Base-by-base conservation (phyloP, 306 rosid genomes). In the Dryas drummondii region DNA sequence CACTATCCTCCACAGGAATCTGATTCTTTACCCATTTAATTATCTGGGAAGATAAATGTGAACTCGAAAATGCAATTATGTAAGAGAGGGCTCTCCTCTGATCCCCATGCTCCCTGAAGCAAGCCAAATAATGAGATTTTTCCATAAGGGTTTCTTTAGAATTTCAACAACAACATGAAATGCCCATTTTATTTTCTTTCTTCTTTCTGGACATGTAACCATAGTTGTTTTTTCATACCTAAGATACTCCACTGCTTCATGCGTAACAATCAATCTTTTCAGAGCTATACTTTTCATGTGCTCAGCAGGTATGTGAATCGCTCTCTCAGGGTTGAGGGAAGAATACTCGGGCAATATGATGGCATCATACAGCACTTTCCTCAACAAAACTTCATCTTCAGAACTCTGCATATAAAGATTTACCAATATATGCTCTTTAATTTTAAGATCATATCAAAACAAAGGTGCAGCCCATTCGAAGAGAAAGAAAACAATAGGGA, bases 301-400 rank as follows among this genome's bases (percentile, higher is more conserved):
- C 61, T 83, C 79, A 49, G 78, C 66, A 76, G 85, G 80, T 68
- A 66, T 2, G 63, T 67, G 14, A 44, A 57, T 46, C 15, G 72
- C 72, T 77, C 68, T 82, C 76, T 72, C 83, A 41, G 79, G 78
- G 69, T 79, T 79, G 42, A 88, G 78, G 81, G 83, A 89, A 61
- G 96, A 82, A 79, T 89, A 93, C 7, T 89, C 98, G 42, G 83
- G 96, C 85, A 91, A 82, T 79, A 93, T 75, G 56, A 89, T 49
- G 61, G 83, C 89, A 86, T 93, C 97, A 76, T 74, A 87, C 22
- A 93, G 68, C 84, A 89, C 84, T 82, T 87, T 84, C 82, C 89
- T 88, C 51, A 87, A 78, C 68, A 88, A 64, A 77, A 76, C 55
- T 84, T 89, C 91, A 66, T 80, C 92, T 75, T 84, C 91, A 68